Conservation (phyloP, 2,329 filamentous ascomycete species). For the Claviceps maximensis region DNA sequence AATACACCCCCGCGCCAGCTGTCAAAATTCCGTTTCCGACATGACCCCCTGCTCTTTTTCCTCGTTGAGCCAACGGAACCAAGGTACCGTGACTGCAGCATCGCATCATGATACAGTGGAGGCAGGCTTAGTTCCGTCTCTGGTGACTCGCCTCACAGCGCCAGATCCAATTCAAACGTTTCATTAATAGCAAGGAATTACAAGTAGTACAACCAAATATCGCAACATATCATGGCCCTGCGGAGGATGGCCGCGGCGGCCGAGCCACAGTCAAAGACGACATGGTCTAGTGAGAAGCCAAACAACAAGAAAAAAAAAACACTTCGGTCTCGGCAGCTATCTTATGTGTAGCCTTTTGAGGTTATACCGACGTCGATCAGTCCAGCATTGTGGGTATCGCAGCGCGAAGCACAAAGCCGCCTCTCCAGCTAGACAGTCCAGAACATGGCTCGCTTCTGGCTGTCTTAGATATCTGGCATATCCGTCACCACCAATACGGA, state of each 20-base stretch:
- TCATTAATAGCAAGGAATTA: neutral
- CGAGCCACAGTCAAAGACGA: neutral
- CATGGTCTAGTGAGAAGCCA: neutral
- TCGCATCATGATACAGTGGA: neutral
- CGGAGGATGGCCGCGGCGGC: neutral
- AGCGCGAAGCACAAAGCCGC: neutral
- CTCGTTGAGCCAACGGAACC: too few relatives aligned
- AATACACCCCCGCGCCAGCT: too few relatives aligned
- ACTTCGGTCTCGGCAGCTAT: neutral
- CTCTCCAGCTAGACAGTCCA: neutral
- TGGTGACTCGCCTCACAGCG: too few relatives aligned
- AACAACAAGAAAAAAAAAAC: neutral
- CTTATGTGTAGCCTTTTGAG: constrained; percentile 1
- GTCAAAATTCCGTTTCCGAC: too few relatives aligned
- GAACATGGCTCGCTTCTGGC: neutral
- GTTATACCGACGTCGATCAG: constrained; percentile 7
- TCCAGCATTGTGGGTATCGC: constrained; percentile 4
- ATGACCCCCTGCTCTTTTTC: too few relatives aligned
- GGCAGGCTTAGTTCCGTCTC: too few relatives aligned
- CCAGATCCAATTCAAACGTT: neutral
- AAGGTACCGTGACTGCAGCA: neutral
- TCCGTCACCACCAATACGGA: neutral
- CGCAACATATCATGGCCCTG: neutral
- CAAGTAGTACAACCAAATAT: neutral
- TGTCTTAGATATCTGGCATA: constrained; percentile 1